Conservation (phyloP, 2,329 filamentous ascomycete genomes). For the Talaromyces funiculosus region DNA sequence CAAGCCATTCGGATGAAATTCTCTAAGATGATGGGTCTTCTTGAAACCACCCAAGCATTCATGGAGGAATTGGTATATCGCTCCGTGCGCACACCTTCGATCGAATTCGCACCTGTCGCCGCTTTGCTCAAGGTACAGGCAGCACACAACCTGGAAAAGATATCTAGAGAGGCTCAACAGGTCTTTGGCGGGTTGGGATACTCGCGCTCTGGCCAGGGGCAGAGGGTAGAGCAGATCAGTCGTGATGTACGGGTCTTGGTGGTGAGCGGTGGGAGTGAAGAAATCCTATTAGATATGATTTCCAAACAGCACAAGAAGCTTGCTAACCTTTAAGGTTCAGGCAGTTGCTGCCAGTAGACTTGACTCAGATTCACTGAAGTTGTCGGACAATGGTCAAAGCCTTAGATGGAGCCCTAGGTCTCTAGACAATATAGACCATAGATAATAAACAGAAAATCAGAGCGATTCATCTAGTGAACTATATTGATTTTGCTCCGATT, state of each 20-base stretch:
- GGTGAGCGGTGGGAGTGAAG: constrained; percentile 52
- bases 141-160: not conserved
- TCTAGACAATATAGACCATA: too few species aligned
- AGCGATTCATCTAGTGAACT: too few species aligned
- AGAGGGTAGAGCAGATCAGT: constrained; percentile 39
- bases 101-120: not conserved
- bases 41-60: not conserved
- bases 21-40: not conserved
- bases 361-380: too few species aligned
- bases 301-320: constrained; percentile 36
- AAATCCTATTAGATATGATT: constrained; percentile 50
- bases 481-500: too few species aligned
- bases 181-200: not conserved
- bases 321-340: not conserved
- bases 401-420: too few species aligned
- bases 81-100: not conserved
- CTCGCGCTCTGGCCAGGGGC: not conserved
- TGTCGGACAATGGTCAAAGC: too few species aligned
- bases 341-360: too few species aligned
- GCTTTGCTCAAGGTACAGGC: not conserved
- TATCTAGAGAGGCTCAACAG: not conserved
- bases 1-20: not conserved
- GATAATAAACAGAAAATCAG: too few species aligned
- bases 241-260: constrained; percentile 51
- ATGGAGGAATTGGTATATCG: constrained; percentile 1